These are phyloP conservation scores for Scleroderma bovista DNA, from an alignment of 768 basidiomycete genomes.

Conservation along the genomic window DNA sequence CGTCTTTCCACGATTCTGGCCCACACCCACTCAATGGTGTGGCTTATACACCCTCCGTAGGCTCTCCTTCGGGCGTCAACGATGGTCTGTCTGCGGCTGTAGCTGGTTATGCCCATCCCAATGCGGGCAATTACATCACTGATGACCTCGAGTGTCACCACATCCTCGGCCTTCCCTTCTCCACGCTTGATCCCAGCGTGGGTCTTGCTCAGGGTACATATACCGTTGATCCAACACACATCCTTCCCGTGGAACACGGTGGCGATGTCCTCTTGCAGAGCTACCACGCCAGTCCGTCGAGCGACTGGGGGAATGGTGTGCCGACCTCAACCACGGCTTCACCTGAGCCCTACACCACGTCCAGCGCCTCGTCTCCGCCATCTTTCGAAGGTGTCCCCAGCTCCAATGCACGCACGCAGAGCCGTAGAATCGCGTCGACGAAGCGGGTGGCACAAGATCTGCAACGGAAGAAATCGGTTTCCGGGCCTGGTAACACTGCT, in stretches of 20 bases:
- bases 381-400: slow-evolving; percentile 47
- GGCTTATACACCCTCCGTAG: slow-evolving; percentile 33
- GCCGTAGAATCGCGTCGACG: slow-evolving; percentile 60
- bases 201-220: slow-evolving; percentile 44
- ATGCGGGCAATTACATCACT: slow-evolving; percentile 43
- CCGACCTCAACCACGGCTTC: slow-evolving; percentile 65
- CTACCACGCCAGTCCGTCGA: slow-evolving; percentile 74
- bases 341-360: slow-evolving; percentile 67
- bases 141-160: slow-evolving; percentile 58
- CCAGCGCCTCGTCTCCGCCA: slow-evolving; percentile 70
- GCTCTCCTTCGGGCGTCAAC: slow-evolving; percentile 24
- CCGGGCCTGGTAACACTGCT: slow-evolving; percentile 12
- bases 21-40: slow-evolving; percentile 24
- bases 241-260: slow-evolving; percentile 44
- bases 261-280: slow-evolving; percentile 37
- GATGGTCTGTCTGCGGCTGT: slow-evolving; percentile 60
- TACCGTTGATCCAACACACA: slow-evolving; percentile 92
- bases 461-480: slow-evolving; percentile 46
- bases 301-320: slow-evolving; percentile 74
- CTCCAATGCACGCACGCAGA: slow-evolving; percentile 25
- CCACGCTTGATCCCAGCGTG: slow-evolving; percentile 42
- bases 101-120: slow-evolving; percentile 64
- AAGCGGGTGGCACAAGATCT: slow-evolving; percentile 56
- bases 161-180: slow-evolving; percentile 63
- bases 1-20: slow-evolving; percentile 28